Percentiles rank a stretch among this genome's conserved stretches.
Conservation (phyloP, 176 grass and related monocot genomes). For the Triticum turgidum region DNA sequence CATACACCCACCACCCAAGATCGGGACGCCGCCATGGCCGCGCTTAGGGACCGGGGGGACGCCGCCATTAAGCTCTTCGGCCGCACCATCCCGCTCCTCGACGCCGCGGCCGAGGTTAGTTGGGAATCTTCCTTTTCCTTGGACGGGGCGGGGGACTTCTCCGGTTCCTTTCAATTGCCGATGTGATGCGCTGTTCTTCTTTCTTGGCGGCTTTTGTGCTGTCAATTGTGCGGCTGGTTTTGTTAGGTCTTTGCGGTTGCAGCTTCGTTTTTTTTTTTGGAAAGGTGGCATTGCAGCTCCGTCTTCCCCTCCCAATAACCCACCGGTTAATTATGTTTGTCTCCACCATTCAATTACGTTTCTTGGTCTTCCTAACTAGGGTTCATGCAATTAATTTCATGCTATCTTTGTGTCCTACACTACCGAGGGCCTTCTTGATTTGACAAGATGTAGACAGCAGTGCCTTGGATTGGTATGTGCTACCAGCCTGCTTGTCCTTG, state of each 20-base stretch:
- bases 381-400: neutral
- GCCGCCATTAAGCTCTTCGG: constrained; percentile 71
- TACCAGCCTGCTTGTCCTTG: neutral
- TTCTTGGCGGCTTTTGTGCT: constrained; percentile 16
- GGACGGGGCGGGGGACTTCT: too few relatives aligned
- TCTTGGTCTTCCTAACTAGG: neutral
- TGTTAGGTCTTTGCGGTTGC: neutral
- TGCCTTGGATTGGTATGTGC: neutral
- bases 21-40: constrained; percentile 40
- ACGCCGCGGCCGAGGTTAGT: constrained; percentile 16
- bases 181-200: neutral
- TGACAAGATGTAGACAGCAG: neutral
- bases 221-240: constrained; percentile 2
- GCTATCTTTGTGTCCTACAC: neutral
- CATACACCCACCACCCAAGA: constrained; percentile 12
- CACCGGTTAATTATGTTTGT: neutral
- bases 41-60: constrained; percentile 27
- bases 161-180: neutral
- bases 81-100: constrained; percentile 42
- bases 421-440: neutral
- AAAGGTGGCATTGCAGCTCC: neutral
- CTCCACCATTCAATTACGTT: neutral
- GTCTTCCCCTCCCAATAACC: neutral
- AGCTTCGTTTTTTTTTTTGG: neutral
- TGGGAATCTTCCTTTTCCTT: neutral